Evolutionary conservation across 2,329 filamentous ascomycete species (phyloP).

Genomic region (Elsinoe necatrix): DNA sequence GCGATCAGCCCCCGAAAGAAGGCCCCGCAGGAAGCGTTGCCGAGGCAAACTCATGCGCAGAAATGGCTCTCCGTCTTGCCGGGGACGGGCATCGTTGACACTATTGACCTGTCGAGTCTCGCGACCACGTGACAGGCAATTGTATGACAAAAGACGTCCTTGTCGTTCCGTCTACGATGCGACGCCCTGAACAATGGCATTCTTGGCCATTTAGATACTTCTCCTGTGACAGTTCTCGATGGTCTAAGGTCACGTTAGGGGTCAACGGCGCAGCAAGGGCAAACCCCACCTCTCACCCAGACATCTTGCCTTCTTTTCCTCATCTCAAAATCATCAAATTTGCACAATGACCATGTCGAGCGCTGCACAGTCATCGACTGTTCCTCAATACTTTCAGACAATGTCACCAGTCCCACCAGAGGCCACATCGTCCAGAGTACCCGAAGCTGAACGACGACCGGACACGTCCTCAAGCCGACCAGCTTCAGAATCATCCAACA

Average conservation of each 20-base stretch:
- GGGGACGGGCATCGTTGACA: not conserved
- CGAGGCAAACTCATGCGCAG: conserved; percentile 7
- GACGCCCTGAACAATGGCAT: too few species aligned
- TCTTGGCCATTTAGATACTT: too few species aligned
- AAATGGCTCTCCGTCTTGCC: conserved; percentile 12
- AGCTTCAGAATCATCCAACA: not conserved
- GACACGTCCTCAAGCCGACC: not conserved
- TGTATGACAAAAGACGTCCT: too few species aligned
- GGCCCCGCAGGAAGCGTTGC: conserved; percentile 14
- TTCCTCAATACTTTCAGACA: conserved; percentile 18
- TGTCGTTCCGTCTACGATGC: too few species aligned
- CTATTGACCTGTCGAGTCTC: not conserved
- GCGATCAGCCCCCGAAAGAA: not conserved
- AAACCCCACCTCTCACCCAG: not conserved
- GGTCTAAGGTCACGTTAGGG: not conserved
- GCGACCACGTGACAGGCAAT: not conserved
- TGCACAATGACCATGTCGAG: not conserved
- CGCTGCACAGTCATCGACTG: not conserved
- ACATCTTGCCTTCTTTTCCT: not conserved
- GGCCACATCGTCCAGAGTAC: conserved; percentile 16
- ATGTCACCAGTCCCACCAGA: conserved; percentile 19
- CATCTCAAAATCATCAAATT: not conserved
- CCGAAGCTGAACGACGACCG: not conserved
- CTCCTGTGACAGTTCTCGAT: not conserved
- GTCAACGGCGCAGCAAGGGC: conserved; percentile 5